Base-by-base conservation (phyloP, 2,329 filamentous ascomycete species). In the Raffaelea albimanens region DNA sequence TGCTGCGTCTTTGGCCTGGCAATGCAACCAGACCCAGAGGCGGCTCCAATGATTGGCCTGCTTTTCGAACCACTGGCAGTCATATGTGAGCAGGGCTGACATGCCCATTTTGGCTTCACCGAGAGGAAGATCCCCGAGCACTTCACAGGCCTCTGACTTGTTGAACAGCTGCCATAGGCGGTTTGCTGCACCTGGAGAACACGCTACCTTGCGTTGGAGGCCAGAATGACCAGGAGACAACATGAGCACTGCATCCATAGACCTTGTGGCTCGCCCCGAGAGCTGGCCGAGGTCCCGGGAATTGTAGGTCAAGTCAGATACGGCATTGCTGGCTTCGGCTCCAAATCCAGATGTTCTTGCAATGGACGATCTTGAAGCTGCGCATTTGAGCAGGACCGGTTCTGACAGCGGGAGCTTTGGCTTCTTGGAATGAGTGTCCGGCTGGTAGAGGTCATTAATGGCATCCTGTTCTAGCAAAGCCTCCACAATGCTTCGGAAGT, bases 401-500 rank as follows among this genome's bases (percentile, higher is more conserved):
- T 16, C 14, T 13, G 11, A 41, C 16, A 21, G 20, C 11, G 5
- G 16, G 10, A 41, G 13, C 22, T 23, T 23, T 16, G 3, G 18
- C n/a, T n/a, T 8, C 25, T 29, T 29, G 25, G 25, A 7, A 29
- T 22, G 16, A 21, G 5, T 21, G 19, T 25, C 40, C 3, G 22
- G 9, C 13, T 25, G 18, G 16, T 23, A 41, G 4, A 41, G 20
- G n/a, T 23, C 16, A 11, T 4, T 14, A 8, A 23, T 7, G 9
- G 23, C 20, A 19, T 41, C 5, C 47, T 69, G 59, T 2, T 57
- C 23, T 5, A 71, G 57, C 16, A 76, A 63, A 0, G 47, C 52
- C 5, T 53, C 36, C 0, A 72, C 70, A 5, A 53, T 43, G 2
- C 54, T 51, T 34, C 59, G 59, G 40, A 14, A 41, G 20, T 41